Evolutionary conservation across 306 rosid genomes (phyloP).

Genomic region (barrel medic (Medicago truncatula)): MtrunA17r5.0-ANR NC_053043.1:44481001-44481500

Average conservation of each 20-base stretch:
- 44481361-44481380: constrained; percentile 46
- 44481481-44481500: not conserved
- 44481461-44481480: too few relatives aligned
- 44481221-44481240: constrained; percentile 18
- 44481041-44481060: constrained; percentile 20
- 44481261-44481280: constrained; percentile 43
- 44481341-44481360: constrained; percentile 15
- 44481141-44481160: constrained; percentile 27
- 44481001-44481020: constrained; percentile 21
- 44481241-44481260: not conserved
- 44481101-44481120: not conserved
- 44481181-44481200: not conserved
- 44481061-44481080: constrained; percentile 28
- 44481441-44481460: too few relatives aligned
- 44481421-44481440: too few relatives aligned
- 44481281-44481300: constrained; percentile 28
- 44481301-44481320: not conserved
- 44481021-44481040: constrained; percentile 39
- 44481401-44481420: too few relatives aligned
- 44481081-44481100: constrained; percentile 56
- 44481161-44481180: constrained; percentile 15
- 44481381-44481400: constrained; percentile 55
- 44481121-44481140: constrained; percentile 36
- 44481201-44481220: constrained; percentile 49
- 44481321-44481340: constrained; percentile 8